Conservation (phyloP, 768 basidiomycete species). For the Termitomyces sp. region DNA sequence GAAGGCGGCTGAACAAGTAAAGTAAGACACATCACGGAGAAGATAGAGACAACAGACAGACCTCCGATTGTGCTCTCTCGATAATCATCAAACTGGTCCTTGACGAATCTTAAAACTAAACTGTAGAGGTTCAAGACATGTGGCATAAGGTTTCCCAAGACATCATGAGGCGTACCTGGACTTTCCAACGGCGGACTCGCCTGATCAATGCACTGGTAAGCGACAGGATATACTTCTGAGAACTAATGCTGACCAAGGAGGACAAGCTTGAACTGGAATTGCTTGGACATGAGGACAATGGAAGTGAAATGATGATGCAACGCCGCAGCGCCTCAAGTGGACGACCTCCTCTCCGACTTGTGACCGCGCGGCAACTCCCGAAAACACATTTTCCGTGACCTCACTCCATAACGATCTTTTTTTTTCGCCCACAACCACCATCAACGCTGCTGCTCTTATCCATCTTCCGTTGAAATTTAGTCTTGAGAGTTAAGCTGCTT, state of each 20-base stretch:
- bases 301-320: constrained; percentile 22
- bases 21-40: constrained; percentile 11
- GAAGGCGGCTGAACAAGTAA: constrained; percentile 72
- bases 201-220: constrained; percentile 37
- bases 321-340: constrained; percentile 24
- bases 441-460: constrained; percentile 24
- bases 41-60: constrained; percentile 24
- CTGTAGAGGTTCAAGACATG: constrained; percentile 41
- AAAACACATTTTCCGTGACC: constrained; percentile 20
- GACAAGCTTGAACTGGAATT: constrained; percentile 95
- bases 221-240: constrained; percentile 2
- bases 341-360: constrained; percentile 18
- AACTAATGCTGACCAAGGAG: constrained; percentile 69
- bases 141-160: constrained; percentile 20
- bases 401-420: constrained; percentile 7
- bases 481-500: constrained; percentile 30
- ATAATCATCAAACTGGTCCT: constrained; percentile 95
- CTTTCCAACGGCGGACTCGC: constrained; percentile 98
- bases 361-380: constrained; percentile 31
- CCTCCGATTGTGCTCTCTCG: constrained; percentile 94
- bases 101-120: constrained; percentile 93
- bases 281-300: constrained; percentile 74
- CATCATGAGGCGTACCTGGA: constrained; percentile 58
- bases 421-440: constrained; percentile 30
- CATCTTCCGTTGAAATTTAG: constrained; percentile 16